phyloP scores from a whole-genome alignment of 345 rosid genomes.

The Arabis hirsuta region DNA sequence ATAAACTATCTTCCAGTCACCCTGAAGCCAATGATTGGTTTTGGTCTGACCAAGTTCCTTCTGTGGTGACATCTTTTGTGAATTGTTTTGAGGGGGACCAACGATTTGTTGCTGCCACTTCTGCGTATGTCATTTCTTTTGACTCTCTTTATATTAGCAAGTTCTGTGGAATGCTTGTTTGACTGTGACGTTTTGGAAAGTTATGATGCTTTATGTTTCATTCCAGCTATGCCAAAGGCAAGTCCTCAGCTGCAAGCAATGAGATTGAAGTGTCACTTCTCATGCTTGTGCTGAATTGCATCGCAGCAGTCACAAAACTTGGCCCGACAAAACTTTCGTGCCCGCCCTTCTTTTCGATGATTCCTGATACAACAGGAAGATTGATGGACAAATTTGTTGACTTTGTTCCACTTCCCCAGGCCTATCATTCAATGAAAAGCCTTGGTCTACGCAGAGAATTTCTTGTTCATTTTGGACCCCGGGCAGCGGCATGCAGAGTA shows the following conservation, averaged over 20 bases:
- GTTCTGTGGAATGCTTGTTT: constrained; percentile 14
- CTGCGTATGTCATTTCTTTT: constrained; percentile 52
- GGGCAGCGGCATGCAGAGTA: constrained; percentile 78
- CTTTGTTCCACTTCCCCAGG: constrained; percentile 68
- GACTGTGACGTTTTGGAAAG: constrained; percentile 29
- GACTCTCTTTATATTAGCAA: constrained; percentile 30
- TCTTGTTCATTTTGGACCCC: constrained; percentile 93
- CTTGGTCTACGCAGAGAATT: constrained; percentile 85
- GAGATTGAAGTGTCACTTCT: constrained; percentile 76
- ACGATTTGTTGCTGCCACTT: constrained; percentile 61
- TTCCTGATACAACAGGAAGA: constrained; percentile 77
- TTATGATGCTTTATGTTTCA: constrained; percentile 33
- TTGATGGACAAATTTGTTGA: constrained; percentile 90
- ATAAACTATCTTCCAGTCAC: constrained; percentile 74
- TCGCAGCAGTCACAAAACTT: constrained; percentile 84
- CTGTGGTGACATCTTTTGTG: constrained; percentile 62
- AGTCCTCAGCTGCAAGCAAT: constrained; percentile 52
- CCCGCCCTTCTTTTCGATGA: constrained; percentile 65
- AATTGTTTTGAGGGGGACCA: constrained; percentile 68
- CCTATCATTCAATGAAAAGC: constrained; percentile 67
- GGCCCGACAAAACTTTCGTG: constrained; percentile 87
- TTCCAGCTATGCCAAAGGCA: constrained; percentile 60
- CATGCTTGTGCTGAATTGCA: constrained; percentile 75
- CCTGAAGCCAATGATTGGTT: constrained; percentile 81
- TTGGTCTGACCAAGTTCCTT: constrained; percentile 79